Percentiles rank a stretch among this genome's conserved stretches.
These are phyloP conservation scores for Trichoderma atrobrunneum DNA, from an alignment of 2,329 filamentous ascomycete genomes.

Conservation along the genomic window DNA sequence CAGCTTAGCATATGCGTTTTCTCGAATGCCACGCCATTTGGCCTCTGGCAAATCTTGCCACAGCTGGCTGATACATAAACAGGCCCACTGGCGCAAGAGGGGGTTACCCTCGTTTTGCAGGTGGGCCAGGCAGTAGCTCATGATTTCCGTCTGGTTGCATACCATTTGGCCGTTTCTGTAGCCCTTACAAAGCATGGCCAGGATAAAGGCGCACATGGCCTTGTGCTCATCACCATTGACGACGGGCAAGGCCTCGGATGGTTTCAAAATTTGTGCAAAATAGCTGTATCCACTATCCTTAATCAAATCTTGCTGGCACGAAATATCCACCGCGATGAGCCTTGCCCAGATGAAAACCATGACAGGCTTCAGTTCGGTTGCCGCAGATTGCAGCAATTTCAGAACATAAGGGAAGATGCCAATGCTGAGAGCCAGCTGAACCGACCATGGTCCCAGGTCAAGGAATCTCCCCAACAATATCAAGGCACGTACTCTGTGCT, in stretches of 20 bases:
- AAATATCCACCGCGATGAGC: constrained; percentile 90
- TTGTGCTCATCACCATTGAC: constrained; percentile 91
- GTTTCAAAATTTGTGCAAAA: constrained; percentile 89
- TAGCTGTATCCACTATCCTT: constrained; percentile 98
- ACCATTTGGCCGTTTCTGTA: constrained; percentile 90
- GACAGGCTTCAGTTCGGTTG: constrained; percentile 89
- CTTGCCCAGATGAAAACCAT: constrained; percentile 99
- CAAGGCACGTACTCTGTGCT: constrained; percentile 84
- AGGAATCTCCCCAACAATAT: constrained; percentile 91
- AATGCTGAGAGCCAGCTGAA: constrained; percentile 95
- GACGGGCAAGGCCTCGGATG: constrained; percentile 77
- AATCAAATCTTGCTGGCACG: constrained; percentile 87
- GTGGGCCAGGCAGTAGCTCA: constrained; percentile 82
- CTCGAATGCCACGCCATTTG: constrained; percentile 92
- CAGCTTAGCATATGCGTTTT: constrained; percentile 78
- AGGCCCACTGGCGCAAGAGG: constrained; percentile 90
- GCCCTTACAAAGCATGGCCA: constrained; percentile 94
- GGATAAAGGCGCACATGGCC: constrained; percentile 97
- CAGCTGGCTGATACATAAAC: constrained; percentile 89
- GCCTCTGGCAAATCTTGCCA: constrained; percentile 90
- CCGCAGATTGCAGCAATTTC: constrained; percentile 92
- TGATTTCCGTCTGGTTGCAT: constrained; percentile 85
- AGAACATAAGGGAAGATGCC: constrained; percentile 99
- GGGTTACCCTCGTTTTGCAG: constrained; percentile 83
- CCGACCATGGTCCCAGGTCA: constrained; percentile 94